These are phyloP conservation scores for Fusarium anguioides DNA, from an alignment of 2,329 filamentous ascomycete genomes.

Conservation along the genomic window DNA sequence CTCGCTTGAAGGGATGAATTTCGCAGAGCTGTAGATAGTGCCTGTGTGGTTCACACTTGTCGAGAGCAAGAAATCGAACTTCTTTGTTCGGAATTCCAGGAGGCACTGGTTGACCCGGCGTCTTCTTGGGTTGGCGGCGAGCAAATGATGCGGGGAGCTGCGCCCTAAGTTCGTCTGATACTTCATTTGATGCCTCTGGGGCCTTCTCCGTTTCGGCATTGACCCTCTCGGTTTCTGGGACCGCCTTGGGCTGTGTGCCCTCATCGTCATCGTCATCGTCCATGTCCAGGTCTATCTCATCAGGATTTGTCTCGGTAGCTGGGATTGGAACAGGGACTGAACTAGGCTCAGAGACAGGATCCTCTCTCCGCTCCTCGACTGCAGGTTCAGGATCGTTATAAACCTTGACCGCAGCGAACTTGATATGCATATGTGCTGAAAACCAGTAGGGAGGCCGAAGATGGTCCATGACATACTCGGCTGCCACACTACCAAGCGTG, in stretches of 20 bases:
- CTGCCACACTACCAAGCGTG: constrained; percentile 81
- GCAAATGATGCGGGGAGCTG: constrained; percentile 83
- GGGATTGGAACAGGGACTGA: constrained; percentile 7
- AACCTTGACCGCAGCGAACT: constrained; percentile 77
- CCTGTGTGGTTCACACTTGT: constrained; percentile 85
- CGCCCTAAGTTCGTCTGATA: constrained; percentile 74
- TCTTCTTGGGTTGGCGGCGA: constrained; percentile 53
- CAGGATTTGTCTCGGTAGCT: constrained; percentile 61
- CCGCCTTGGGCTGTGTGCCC: not conserved
- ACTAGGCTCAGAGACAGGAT: not conserved
- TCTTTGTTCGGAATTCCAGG: constrained; percentile 78
- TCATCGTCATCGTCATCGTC: constrained; percentile 62
- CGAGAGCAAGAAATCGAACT: constrained; percentile 87
- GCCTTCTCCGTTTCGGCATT: constrained; percentile 6
- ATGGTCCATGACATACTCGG: constrained; percentile 81
- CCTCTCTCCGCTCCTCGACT: constrained; percentile 18
- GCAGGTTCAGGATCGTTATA: constrained; percentile 57
- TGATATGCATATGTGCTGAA: constrained; percentile 90
- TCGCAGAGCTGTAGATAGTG: constrained; percentile 85
- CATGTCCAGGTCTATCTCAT: constrained; percentile 77
- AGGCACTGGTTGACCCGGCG: constrained; percentile 73
- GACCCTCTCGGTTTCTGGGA: not conserved
- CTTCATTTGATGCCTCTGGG: constrained; percentile 46
- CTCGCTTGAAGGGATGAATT: constrained; percentile 61
- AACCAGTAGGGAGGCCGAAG: constrained; percentile 91